phyloP scores from a whole-genome alignment of 768 basidiomycete species.

The Mycena rosella region DNA sequence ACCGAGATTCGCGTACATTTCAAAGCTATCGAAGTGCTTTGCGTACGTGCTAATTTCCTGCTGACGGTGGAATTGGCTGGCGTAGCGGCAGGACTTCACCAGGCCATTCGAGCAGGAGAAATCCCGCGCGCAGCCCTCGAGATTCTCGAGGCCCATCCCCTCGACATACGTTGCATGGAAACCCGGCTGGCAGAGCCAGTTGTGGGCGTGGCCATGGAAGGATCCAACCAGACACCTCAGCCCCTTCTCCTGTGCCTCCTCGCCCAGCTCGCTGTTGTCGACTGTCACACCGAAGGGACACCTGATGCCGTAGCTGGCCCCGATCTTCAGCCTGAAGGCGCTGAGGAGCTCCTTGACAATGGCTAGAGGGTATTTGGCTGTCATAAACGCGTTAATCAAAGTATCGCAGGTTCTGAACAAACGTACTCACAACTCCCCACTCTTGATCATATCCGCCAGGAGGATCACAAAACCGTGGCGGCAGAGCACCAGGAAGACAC shows the following conservation, averaged over 20 bases:
- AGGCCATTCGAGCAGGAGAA: background rate
- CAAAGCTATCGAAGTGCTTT: conserved; percentile 6
- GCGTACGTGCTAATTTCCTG: background rate
- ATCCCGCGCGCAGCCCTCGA: background rate
- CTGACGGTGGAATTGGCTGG: background rate
- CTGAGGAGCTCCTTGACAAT: background rate
- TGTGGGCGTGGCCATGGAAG: no score
- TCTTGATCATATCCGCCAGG: background rate
- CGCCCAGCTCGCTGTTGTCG: background rate
- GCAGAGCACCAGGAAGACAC: background rate
- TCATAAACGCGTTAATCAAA: background rate
- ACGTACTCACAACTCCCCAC: background rate
- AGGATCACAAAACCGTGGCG: background rate
- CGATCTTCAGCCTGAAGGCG: background rate
- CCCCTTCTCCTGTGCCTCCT: background rate
- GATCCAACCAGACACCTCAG: no score
- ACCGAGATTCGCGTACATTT: conserved; percentile 14
- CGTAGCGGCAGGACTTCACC: background rate
- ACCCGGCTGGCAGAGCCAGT: conserved; percentile 19
- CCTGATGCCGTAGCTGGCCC: background rate
- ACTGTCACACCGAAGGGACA: background rate
- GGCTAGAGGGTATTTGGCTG: conserved; percentile 1
- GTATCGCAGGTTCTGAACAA: background rate
- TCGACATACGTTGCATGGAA: conserved; percentile 26
- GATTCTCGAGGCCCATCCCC: background rate